Evolutionary conservation across 2,329 filamentous ascomycete species (phyloP), one percentile per base, ranked within the genome.

Genomic region (Macrophomina phaseolina): DNA sequence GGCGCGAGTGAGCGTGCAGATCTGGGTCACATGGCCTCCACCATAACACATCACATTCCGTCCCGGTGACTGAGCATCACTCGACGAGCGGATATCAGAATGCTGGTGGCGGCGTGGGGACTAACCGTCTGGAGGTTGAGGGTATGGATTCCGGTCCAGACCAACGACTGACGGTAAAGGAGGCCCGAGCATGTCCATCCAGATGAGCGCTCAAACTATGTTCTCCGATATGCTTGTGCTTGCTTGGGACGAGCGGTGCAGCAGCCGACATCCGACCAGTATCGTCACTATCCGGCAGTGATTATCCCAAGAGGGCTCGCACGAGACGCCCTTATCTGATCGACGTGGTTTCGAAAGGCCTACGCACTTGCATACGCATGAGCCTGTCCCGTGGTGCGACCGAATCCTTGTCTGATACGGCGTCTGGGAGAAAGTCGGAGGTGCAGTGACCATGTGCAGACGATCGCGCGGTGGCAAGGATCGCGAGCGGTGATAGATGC

Each of bases 401-500:
- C 11, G 9, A 12, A 45, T 9, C 16, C 11, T 45, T 9, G 49
- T 14, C 14, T 16, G 49, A 8, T 5, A 16, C 28, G 49, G 49
- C 49, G 49, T 11, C 40, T 61, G 56, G 56, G 8, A 36, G 40
- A 61, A 61, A 46, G 42, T 45, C 56, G 56, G 56, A 6, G 5
- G 52, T 38, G 56, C 40, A 28, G 40, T n/a, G 42, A 28, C 56
- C 56, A 46, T 6, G 23, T 23, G 23, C 16, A 30, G 56, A 58
- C 30, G 40, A 48, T 16, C 12, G 42, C 42, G 32, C 18, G 40
- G 38, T 45, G 3, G 55, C 38, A 38, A 58, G 9, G 8, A 58
- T 40, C 36, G 38, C 28, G 23, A 23, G 18, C 7, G 23, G 55
- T 28, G 40, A 45, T 42, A 18, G 45, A 16, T 18, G 23, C 48